Evolutionary conservation across 805 yeast species (phyloP), one percentile per base, ranked within the genome.

Genomic region (Metschnikowia aberdeeniae): DNA sequence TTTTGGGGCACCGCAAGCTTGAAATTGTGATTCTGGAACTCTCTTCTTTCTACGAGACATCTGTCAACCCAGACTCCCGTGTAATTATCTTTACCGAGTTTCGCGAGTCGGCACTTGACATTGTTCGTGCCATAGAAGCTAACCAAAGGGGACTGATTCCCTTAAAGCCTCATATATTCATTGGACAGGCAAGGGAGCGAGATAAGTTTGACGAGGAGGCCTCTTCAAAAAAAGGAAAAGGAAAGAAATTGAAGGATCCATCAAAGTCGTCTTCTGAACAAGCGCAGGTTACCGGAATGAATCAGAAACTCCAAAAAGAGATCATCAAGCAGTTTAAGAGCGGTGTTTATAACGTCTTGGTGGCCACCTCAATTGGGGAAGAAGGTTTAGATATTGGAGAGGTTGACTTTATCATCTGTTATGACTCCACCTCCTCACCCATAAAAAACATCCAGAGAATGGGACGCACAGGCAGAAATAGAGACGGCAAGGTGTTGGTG

Each of bases 301-400:
- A 80, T 31, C 99, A 93, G 58, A 86, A 86, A 56, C 75, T 78
- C 36, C 99, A 93, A 58, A 89, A 88, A 54, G 84, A 82, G 45
- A 76, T 88, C 9, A 83, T 93, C 26, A 75, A 76, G 27, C 73
- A 82, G 46, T 93, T 93, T 66, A 86, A 84, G 56, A 57, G 64
- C 0, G 97, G 96, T 6, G 72, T 64, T 1, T 78, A 79, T 57
- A 95, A 93, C 59, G 81, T 88, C 7, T 67, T 93, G 17, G 96
- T 93, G 5, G 97, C 98, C 4, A 93, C 99, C 0, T 89, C 97
- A 0, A 92, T 93, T 59, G 99, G 98, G 38, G 99, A 93, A 62
- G 99, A 93, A 71, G 99, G 99, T 36, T 74, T 93, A 52, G 99
- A 93, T 70, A 95, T 93, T 53, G 99, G 99, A 28, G 97, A 95